Evolutionary conservation across 805 yeast species (phyloP).

Genomic region (Jamesozyma lodderae): DNA sequence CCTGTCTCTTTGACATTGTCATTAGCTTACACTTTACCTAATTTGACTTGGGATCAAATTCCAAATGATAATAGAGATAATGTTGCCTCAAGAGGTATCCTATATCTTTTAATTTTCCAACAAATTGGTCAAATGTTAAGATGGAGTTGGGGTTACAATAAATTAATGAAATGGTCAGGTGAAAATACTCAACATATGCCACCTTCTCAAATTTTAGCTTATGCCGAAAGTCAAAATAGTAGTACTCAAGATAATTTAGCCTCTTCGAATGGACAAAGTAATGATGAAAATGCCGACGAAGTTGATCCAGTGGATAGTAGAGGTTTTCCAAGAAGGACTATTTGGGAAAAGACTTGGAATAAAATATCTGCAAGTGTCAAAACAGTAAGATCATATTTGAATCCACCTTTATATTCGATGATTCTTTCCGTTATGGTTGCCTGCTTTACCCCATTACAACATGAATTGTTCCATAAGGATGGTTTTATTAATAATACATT

Average conservation of each 20-base stretch:
- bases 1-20: constrained; percentile 88
- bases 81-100: constrained; percentile 69
- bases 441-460: constrained; percentile 49
- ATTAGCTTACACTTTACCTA: constrained; percentile 65
- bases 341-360: constrained; percentile 13
- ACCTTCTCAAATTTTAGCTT: constrained; percentile 20
- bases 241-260: background rate
- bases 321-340: background rate
- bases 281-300: background rate
- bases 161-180: constrained; percentile 43
- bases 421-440: constrained; percentile 59
- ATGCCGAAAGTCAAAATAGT: constrained; percentile 7
- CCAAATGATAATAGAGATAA: constrained; percentile 57
- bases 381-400: constrained; percentile 43
- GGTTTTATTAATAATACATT: constrained; percentile 62
- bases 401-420: constrained; percentile 82
- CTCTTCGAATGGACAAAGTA: background rate
- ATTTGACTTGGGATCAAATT: constrained; percentile 65
- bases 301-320: background rate
- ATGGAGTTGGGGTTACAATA: constrained; percentile 85
- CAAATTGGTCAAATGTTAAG: constrained; percentile 75
- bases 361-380: constrained; percentile 6
- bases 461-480: constrained; percentile 44
- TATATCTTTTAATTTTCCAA: constrained; percentile 66
- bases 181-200: constrained; percentile 26